These are phyloP conservation scores for Porogramme epimiltina DNA, from an alignment of 1,284 basidiomycete species.

Conservation along the genomic window DNA sequence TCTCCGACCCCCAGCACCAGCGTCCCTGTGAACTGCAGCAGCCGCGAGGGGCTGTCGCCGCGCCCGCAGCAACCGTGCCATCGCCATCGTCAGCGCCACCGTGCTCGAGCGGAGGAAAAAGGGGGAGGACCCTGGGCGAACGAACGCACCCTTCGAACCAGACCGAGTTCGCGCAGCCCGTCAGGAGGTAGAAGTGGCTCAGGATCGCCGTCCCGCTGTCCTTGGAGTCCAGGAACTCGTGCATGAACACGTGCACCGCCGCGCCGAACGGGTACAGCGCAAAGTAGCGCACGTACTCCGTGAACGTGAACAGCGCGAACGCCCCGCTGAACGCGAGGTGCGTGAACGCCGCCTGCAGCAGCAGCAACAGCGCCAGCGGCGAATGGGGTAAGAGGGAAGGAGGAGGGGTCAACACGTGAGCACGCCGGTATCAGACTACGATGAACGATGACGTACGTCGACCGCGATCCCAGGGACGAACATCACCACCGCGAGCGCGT, in stretches of 20 bases:
- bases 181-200: slow-evolving; percentile 96
- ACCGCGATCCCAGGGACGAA: slow-evolving; percentile 92
- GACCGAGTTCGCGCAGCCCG: slow-evolving; percentile 90
- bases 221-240: slow-evolving; percentile 95
- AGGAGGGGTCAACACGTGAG: too few relatives aligned
- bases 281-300: slow-evolving; percentile 97
- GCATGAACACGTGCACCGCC: slow-evolving; percentile 93
- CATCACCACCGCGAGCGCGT: slow-evolving; percentile 93
- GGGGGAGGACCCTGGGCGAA: too few relatives aligned
- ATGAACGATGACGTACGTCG: slow-evolving; percentile 74
- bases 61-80: neutral
- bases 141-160: slow-evolving; percentile 90
- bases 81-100: too few relatives aligned
- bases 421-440: too few relatives aligned
- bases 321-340: slow-evolving; percentile 93
- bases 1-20: slow-evolving; percentile 93
- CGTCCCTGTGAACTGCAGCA: slow-evolving; percentile 89
- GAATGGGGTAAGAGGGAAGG: too few relatives aligned
- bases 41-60: slow-evolving; percentile 56
- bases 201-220: slow-evolving; percentile 96
- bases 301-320: slow-evolving; percentile 93
- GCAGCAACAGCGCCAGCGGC: too few relatives aligned
- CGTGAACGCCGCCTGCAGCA: slow-evolving; percentile 92
- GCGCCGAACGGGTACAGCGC: slow-evolving; percentile 97
- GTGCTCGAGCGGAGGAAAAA: too few relatives aligned